These are phyloP conservation scores for Haplographium delicatum DNA, from an alignment of 495 filamentous ascomycete species.

Conservation along the genomic window DNA sequence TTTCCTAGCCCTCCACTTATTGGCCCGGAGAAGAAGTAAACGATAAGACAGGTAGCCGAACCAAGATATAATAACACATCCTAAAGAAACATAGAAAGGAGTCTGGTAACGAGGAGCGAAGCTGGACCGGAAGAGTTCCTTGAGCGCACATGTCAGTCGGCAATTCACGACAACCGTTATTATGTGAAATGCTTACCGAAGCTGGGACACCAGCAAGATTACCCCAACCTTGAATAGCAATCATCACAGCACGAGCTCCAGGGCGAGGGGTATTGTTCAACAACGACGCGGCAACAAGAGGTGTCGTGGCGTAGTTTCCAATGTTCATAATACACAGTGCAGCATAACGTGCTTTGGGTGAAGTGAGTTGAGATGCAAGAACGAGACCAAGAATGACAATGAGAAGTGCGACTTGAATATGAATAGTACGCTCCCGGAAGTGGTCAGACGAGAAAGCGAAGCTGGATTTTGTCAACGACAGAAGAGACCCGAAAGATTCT, in stretches of 20 bases:
- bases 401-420: conserved; percentile 42
- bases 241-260: conserved; percentile 47
- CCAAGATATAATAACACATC: conserved; percentile 34
- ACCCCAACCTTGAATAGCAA: conserved; percentile 57
- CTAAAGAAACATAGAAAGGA: conserved; percentile 40
- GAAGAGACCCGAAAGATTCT: background rate
- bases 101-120: conserved; percentile 37
- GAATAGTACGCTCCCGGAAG: conserved; percentile 38
- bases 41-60: conserved; percentile 37
- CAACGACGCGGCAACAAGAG: conserved; percentile 54
- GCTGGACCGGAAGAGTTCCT: conserved; percentile 37
- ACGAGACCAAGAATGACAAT: conserved; percentile 43
- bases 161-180: no score
- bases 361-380: conserved; percentile 31
- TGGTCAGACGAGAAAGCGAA: conserved; percentile 45
- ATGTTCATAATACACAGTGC: conserved; percentile 48
- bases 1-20: conserved; percentile 21
- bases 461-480: no score
- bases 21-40: conserved; percentile 25
- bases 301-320: conserved; percentile 49
- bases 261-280: conserved; percentile 43
- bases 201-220: conserved; percentile 54
- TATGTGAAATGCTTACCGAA: no score
- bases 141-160: no score
- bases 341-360: conserved; percentile 36